These are phyloP conservation scores for Striga hermonthica DNA, from an alignment of 305 asterid genomes.

Conservation along the genomic window DNA sequence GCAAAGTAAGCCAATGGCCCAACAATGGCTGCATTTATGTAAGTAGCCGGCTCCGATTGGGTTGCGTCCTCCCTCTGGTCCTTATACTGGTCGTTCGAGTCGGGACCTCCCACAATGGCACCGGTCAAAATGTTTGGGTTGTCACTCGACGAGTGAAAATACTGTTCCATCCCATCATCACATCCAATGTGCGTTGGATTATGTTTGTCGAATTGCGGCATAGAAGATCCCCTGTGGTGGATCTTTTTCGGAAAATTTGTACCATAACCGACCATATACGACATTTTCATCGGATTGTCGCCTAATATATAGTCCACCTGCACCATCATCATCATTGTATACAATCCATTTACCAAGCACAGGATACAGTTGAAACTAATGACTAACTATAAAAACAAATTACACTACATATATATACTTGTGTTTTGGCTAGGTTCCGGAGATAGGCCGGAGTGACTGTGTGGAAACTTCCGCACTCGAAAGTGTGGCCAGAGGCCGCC, in stretches of 20 bases:
- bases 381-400: no score
- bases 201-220: constrained; percentile 52
- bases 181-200: not conserved
- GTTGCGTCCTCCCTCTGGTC: not conserved
- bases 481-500: constrained; percentile 49
- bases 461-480: constrained; percentile 51
- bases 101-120: constrained; percentile 6
- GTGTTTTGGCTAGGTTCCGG: constrained; percentile 49
- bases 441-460: constrained; percentile 41
- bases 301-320: constrained; percentile 88
- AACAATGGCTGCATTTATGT: not conserved
- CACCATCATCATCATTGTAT: not conserved
- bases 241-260: constrained; percentile 52
- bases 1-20: not conserved
- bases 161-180: not conserved
- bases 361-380: no score
- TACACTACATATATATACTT: no score
- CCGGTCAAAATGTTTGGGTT: not conserved
- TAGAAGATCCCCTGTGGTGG: constrained; percentile 86
- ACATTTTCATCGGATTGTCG: constrained; percentile 72
- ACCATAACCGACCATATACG: constrained; percentile 94
- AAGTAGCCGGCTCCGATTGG: not conserved
- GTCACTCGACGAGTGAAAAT: not conserved
- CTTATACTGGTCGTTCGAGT: not conserved
- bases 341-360: no score